Evolutionary conservation across 2,329 filamentous ascomycete genomes (phyloP).

Genomic region (Phyllosticta paracitricarpa): DNA sequence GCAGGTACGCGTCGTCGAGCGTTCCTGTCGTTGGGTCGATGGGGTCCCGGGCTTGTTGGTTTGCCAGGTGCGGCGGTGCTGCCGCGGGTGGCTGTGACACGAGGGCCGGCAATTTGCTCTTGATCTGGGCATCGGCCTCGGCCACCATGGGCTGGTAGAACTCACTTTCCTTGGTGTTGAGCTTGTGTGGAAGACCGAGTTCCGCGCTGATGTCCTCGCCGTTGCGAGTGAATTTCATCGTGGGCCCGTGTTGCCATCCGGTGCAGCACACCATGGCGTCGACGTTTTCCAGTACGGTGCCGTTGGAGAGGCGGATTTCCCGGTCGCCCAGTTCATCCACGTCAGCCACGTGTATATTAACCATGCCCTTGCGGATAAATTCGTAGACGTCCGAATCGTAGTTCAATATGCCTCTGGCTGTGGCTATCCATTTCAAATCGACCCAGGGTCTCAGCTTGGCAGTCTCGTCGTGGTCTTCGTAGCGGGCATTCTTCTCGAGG

Average conservation of each 20-base stretch:
- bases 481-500: slow-evolving; percentile 36
- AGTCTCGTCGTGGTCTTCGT: slow-evolving; percentile 32
- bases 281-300: slow-evolving; percentile 24
- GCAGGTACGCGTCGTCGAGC: slow-evolving; percentile 28
- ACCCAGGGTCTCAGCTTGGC: slow-evolving; percentile 34
- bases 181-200: slow-evolving; percentile 15
- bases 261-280: slow-evolving; percentile 45
- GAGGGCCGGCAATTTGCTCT: slow-evolving; percentile 43
- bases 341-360: slow-evolving; percentile 48
- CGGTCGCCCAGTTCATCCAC: slow-evolving; percentile 38
- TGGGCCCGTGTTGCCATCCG: slow-evolving; percentile 46
- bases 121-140: slow-evolving; percentile 42
- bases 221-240: slow-evolving; percentile 36
- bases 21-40: slow-evolving; percentile 1
- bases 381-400: slow-evolving; percentile 49
- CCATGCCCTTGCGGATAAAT: slow-evolving; percentile 41
- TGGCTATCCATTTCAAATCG: slow-evolving; percentile 43
- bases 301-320: slow-evolving; percentile 39
- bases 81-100: neutral
- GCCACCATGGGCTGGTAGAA: slow-evolving; percentile 12
- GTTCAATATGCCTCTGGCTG: slow-evolving; percentile 50
- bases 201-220: slow-evolving; percentile 12
- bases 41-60: neutral
- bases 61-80: neutral
- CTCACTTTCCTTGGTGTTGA: neutral